Conservation (phyloP, 371 early-diverging fungal species). For the Batrachochytrium dendrobatidis region DNA sequence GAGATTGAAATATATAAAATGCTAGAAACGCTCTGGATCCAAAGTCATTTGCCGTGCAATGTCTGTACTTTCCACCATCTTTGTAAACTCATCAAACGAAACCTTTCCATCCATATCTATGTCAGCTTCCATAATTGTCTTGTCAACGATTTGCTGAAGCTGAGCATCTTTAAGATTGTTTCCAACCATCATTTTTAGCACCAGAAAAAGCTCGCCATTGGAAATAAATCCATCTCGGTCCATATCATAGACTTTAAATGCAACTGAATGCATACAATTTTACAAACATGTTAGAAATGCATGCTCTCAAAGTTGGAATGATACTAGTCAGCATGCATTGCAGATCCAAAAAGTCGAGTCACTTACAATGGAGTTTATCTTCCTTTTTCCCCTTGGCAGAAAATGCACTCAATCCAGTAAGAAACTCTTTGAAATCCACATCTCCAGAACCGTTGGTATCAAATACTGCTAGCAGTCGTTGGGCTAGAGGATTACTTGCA, state of each 20-base stretch:
- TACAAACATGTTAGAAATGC: background rate
- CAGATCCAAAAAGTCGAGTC: constrained; percentile 3
- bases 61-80: constrained; percentile 87
- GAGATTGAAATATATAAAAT: too few relatives aligned
- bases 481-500: constrained; percentile 91
- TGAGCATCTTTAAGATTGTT: constrained; percentile 89
- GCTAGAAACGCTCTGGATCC: constrained; percentile 36
- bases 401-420: constrained; percentile 86
- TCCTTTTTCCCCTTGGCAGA: constrained; percentile 85
- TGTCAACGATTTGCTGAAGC: constrained; percentile 98
- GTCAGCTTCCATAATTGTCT: constrained; percentile 97
- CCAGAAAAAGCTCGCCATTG: constrained; percentile 93
- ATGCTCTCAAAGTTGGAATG: background rate
- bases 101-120: constrained; percentile 89
- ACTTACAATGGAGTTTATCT: constrained; percentile 85
- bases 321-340: background rate
- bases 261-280: constrained; percentile 53
- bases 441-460: constrained; percentile 96
- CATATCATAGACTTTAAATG: constrained; percentile 98
- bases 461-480: constrained; percentile 89
- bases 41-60: constrained; percentile 93
- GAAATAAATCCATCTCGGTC: constrained; percentile 96
- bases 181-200: constrained; percentile 97
- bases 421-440: constrained; percentile 96
- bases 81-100: constrained; percentile 89